Base-by-base conservation (phyloP, 2,329 filamentous ascomycete species). In the Clathrospora elynae region DNA sequence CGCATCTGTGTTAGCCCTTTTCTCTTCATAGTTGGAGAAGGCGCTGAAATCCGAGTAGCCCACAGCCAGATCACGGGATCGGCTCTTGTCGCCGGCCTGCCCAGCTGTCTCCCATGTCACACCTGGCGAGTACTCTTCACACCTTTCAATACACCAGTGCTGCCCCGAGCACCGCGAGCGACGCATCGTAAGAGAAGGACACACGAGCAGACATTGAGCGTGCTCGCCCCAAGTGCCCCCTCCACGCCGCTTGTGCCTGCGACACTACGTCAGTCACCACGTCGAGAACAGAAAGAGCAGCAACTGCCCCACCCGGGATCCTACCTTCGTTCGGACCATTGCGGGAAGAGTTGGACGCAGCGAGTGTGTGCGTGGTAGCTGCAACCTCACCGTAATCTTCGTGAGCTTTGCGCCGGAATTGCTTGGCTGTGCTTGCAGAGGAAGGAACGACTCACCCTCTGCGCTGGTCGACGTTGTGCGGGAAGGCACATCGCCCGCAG, bases 21-120 rank as follows among this genome's bases (percentile, higher is more conserved):
- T 26, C 35, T 49, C 38, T 41, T 42, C 55, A 35, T 46, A 40
- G n/a, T n/a, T n/a, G n/a, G 35, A 43, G 32, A 36, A 48, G 46
- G 50, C 56, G 51, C 52, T 56, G 55, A 54, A 43, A 41, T 55
- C 50, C 53, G 47, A 44, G 42, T 51, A 51, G 40, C 35, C 32
- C 47, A 47, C 46, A 38, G 47, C 53, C 49, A 57, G 48, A 62
- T 68, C 64, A 67, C 64, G 65, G 54, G 61, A 62, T 51, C 42
- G 26, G 41, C 46, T n/a, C 49, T 46, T 41, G 26, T 48, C 53
- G 42, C 49, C 47, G 46, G 42, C 48, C 41, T 19, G 41, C 40
- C 35, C n/a, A n/a, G n/a, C n/a, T n/a, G n/a, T n/a, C n/a, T 32
- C 53, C 49, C 55, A 58, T 59, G 61, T 61, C 48, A 49, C 56